Evolutionary conservation across 305 asterid species (phyloP), one percentile per base, ranked within the genome.

Genomic region (Fraxinus sp.): DNA sequence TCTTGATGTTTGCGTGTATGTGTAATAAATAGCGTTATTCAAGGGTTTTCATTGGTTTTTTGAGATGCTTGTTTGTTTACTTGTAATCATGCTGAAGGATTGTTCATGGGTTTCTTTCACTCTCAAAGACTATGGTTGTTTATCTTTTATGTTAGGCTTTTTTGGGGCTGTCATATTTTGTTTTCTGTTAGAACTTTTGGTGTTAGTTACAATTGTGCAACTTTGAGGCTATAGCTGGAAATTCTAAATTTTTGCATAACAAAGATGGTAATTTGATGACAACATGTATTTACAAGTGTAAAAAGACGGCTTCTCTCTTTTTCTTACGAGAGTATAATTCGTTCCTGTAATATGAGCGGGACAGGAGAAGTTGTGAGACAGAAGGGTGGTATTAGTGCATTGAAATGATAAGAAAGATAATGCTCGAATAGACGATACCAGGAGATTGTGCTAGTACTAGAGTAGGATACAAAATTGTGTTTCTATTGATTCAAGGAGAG

Each of bases 101-200:
- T 35, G 43, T 26, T 62, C 11, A 62, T 26, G 82, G 28, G 37
- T 77, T 75, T 82, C 81, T 76, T n/a, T 77, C 41, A 43, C 26
- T 68, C 33, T 80, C 3, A 10, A 11, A 35, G 35, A 41, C 13
- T 72, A 20, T 20, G 10, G 7, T 20, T 81, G 1, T 68, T 41
- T 80, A 9, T 68, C 32, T 26, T 2, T 9, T 16, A 9, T 35
- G 75, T 3, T 68, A 1, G 4, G 7, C 4, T 8, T 33, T 20
- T 26, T 16, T 43, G 77, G 7, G 79, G 26, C 32, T 62, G 22
- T 59, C 8, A 59, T 59, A 20, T 59, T 35, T 20, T 20, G 20
- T 13, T 14, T 43, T 20, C 32, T 41, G 49, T 35, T 62, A 0
- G 10, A 57, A 35, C 13, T 2, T 39, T 73, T 52, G 78, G 22